Conservation (phyloP, 805 yeast species). For the Wilhelminamyces savonicus region DNA sequence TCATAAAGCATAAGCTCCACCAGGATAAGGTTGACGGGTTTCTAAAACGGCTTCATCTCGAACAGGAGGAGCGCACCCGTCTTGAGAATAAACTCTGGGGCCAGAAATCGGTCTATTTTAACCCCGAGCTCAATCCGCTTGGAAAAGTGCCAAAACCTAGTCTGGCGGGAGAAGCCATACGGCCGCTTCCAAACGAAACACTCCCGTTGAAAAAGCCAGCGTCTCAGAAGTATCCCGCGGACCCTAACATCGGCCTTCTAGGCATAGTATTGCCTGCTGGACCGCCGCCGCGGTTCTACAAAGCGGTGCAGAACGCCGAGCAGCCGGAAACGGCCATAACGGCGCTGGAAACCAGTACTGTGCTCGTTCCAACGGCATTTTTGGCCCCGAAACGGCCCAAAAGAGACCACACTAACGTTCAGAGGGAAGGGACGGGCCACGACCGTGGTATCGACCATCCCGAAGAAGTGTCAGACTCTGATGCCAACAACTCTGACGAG, state of each 20-base stretch:
- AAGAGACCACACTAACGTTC: too few species aligned
- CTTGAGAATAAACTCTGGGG: slow-evolving; percentile 34
- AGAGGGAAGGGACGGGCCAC: too few species aligned
- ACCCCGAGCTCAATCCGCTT: slow-evolving; percentile 59
- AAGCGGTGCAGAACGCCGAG: slow-evolving; percentile 28
- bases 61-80: slow-evolving; percentile 9
- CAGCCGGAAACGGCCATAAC: too few species aligned
- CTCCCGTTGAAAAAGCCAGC: slow-evolving; percentile 21
- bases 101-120: slow-evolving; percentile 48
- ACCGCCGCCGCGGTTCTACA: slow-evolving; percentile 42
- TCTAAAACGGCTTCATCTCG: slow-evolving; percentile 12
- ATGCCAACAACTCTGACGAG: too few species aligned
- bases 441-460: too few species aligned
- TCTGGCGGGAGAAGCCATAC: too few species aligned
- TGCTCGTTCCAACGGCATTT: too few species aligned
- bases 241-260: slow-evolving; percentile 21
- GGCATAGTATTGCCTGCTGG: slow-evolving; percentile 33
- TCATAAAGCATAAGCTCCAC: slow-evolving; percentile 28
- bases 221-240: slow-evolving; percentile 16
- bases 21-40: slow-evolving; percentile 19
- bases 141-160: slow-evolving; percentile 58
- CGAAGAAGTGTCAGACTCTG: too few species aligned
- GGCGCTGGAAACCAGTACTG: too few species aligned
- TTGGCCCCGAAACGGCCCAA: too few species aligned
- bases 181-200: slow-evolving; percentile 2